Base-by-base conservation (phyloP, 2,329 filamentous ascomycete species). In the Cercospora berteroae region DNA sequence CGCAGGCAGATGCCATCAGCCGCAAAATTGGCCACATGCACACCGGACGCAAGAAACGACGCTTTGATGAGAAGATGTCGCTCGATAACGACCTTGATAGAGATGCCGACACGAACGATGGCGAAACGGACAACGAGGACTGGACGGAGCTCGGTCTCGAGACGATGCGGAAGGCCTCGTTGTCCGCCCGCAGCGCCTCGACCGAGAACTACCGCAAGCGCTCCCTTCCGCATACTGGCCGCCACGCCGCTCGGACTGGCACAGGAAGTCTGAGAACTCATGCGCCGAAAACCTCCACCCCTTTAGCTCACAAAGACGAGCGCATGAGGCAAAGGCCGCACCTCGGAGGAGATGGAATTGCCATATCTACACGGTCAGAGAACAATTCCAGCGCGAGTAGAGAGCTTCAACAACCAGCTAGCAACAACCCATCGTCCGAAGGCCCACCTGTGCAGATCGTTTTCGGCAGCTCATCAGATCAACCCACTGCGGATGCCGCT, bases 101-200 rank as follows among this genome's bases (percentile, higher is more conserved):
- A 27, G 71, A 69, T 25, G 72, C 71, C 20, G 72, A 71, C 6
- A 59, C 72, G 12, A 80, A 82, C 70, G 92, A 97, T 76, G 55
- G 55, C 18, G 87, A 91, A 67, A 98, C 95, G 18, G 95, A 98
- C 77, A 93, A 97, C 77, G 94, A 98, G 80, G 94, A 98, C 80
- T 97, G 94, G 94, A 92, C 91, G 58, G 88, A 91, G 63, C 90
- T 97, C 69, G 94, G 93, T 63, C 92, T 94, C 31, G 93, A 91
- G 64, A 92, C 92, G 71, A 86, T 97, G 72, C 89, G 94, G 81
- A 89, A 84, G 79, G 86, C 81, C 81, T 88, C 79, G 76, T 36
- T 78, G 70, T 74, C 76, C 66, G 71, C 73, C 73, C 71, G 73
- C 55, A 74, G 69, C 33, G 68, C 65, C 10, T 62, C 65, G 7